Evolutionary conservation across 441 rosid genomes (phyloP).

Genomic region (Pelargonium australe): DNA sequence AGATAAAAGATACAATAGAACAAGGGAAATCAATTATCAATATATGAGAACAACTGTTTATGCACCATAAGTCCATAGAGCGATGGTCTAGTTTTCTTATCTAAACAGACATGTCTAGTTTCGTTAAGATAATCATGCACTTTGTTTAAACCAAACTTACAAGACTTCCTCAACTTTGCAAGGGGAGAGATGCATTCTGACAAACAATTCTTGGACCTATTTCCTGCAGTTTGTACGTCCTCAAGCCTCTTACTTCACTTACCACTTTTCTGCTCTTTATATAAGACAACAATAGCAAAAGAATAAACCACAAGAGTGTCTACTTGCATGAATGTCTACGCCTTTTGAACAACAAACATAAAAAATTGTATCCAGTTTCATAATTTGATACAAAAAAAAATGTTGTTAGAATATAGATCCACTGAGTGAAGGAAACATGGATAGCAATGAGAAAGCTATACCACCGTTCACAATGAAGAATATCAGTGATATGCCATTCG

Average conservation of each 20-base stretch:
- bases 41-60: not conserved
- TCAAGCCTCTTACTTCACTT: not conserved
- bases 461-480: not conserved
- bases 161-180: not conserved
- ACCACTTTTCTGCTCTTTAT: not conserved
- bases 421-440: not conserved
- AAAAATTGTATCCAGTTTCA: no score
- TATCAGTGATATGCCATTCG: not conserved
- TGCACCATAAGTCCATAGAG: not conserved
- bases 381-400: no score
- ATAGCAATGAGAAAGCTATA: not conserved
- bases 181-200: not conserved
- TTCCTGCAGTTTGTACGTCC: not conserved
- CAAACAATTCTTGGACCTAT: not conserved
- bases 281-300: not conserved
- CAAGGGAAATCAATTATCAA: not conserved
- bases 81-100: not conserved
- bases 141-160: not conserved
- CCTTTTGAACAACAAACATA: not conserved
- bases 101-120: no score
- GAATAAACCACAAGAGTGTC: not conserved
- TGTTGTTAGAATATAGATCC: not conserved
- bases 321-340: not conserved
- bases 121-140: not conserved
- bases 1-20: not conserved